Evolutionary conservation across 2,329 filamentous ascomycete genomes (phyloP), one percentile per base, ranked within the genome.

Genomic region (Cercospora zeina): DNA sequence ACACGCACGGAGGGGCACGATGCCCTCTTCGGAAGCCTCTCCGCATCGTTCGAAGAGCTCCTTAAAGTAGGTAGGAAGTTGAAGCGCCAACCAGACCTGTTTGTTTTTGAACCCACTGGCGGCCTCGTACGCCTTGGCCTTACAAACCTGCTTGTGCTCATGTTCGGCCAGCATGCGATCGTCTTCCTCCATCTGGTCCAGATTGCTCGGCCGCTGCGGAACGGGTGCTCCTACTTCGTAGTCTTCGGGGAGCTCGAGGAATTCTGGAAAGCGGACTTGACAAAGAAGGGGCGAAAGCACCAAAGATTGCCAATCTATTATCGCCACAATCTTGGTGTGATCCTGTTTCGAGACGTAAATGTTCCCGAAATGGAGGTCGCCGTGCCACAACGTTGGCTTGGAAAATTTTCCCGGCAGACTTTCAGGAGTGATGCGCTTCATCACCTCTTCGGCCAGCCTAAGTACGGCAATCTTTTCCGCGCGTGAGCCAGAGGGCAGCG

Each of bases 51-150:
- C n/a, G 51, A 63, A 61, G 10, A 63, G 50, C 11, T 63, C 58
- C 36, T 56, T 63, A 13, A 61, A 27, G 50, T 33, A 36, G 7
- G 51, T 8, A 11, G 58, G 53, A 24, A 63, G 42, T 11, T 36
- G 42, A 8, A 50, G 53, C 39, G 61, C 58, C 4, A 45, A 45
- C 24, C 42, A 61, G 16, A 63, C 58, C n/a, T 54, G 42, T 53
- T 42, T 53, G 19, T 61, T 61, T 24, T 61, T 63, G 51, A 57
- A 45, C 7, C 50, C 51, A 19, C 50, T 57, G 11, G 61, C 50
- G 34, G 50, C 58, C 36, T 63, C 61, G 51, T 63, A 63, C 3
- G 61, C 53, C 27, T 45, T 60, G 31, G n/a, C 61, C 49, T 59
- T 45, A 24, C 57, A 61, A 13, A 30, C 45, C 19, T 57, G 47